Evolutionary conservation across 1,139 yeast species (phyloP).

Genomic region (Maudiozyma humilis): DNA sequence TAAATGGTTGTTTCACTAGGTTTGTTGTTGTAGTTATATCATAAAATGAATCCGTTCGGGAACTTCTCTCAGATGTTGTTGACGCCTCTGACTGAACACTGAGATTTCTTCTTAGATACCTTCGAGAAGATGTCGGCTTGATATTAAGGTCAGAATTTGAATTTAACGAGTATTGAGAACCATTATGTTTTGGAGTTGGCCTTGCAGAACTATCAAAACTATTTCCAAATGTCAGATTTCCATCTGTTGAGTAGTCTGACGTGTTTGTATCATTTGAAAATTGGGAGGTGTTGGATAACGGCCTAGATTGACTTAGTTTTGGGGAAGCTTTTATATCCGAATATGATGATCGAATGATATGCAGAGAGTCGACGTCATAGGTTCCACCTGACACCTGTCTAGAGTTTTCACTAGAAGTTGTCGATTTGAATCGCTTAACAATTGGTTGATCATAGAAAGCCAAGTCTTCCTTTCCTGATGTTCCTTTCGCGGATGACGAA

Average conservation of each 20-base stretch:
- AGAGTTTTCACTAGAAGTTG: conserved; percentile 24
- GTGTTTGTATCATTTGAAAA: conserved; percentile 48
- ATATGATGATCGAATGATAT: conserved; percentile 9
- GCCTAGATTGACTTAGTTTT: conserved; percentile 37
- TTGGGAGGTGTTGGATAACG: conserved; percentile 61
- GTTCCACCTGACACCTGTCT: conserved; percentile 19
- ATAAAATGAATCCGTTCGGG: conserved; percentile 36
- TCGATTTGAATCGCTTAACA: conserved; percentile 23
- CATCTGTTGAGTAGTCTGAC: conserved; percentile 34
- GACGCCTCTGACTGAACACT: conserved; percentile 37
- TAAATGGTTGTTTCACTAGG: conserved; percentile 19
- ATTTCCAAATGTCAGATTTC: conserved; percentile 24
- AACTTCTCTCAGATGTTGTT: conserved; percentile 36
- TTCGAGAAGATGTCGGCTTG: conserved; percentile 8
- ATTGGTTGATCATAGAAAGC: conserved; percentile 13
- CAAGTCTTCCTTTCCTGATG: background rate
- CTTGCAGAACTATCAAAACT: conserved; percentile 12
- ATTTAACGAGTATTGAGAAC: conserved; percentile 16
- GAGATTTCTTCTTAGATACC: conserved; percentile 28
- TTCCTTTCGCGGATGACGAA: too few relatives aligned
- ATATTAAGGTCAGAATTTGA: conserved; percentile 7
- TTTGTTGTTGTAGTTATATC: conserved; percentile 32
- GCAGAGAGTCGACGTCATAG: conserved; percentile 19
- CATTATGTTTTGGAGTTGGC: conserved; percentile 10
- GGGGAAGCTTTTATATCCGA: conserved; percentile 14